These are phyloP conservation scores for Sporisorium exsertum DNA, from an alignment of 1,284 basidiomycete genomes.

Conservation along the genomic window DNA sequence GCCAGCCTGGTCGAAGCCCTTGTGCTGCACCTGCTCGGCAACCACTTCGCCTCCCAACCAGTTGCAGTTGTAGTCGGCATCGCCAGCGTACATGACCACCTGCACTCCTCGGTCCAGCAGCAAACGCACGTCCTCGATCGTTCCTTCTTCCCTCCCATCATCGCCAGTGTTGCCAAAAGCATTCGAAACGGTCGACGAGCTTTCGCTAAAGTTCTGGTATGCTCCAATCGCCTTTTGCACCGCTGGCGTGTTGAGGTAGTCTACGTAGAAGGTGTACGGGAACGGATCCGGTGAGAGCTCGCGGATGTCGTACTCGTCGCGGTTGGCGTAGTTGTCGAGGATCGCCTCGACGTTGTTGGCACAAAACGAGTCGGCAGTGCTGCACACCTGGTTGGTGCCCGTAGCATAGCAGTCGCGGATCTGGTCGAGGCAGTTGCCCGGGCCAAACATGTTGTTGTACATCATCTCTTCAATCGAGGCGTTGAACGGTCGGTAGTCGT, in stretches of 20 bases:
- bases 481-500: constrained; percentile 52
- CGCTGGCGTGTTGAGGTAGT: constrained; percentile 49
- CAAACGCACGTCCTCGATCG: constrained; percentile 44
- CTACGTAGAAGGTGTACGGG: constrained; percentile 53
- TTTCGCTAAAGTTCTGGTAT: constrained; percentile 55
- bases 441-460: constrained; percentile 48
- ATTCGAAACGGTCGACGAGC: constrained; percentile 29
- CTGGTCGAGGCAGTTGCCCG: constrained; percentile 56
- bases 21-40: constrained; percentile 39
- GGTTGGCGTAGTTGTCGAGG: constrained; percentile 40
- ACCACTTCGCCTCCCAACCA: constrained; percentile 48
- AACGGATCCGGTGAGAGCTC: constrained; percentile 57
- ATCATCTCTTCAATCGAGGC: constrained; percentile 37
- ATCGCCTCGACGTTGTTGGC: constrained; percentile 46
- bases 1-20: constrained; percentile 43
- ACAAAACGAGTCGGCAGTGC: constrained; percentile 53
- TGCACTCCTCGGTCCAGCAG: constrained; percentile 48
- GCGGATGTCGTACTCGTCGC: constrained; percentile 60
- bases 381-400: constrained; percentile 46
- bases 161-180: constrained; percentile 51
- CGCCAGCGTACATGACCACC: constrained; percentile 53
- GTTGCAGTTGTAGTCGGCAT: constrained; percentile 62
- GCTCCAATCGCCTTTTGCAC: constrained; percentile 55
- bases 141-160: constrained; percentile 41
- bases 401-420: constrained; percentile 49